Percentiles rank a stretch among this genome's conserved stretches.
Conservation (phyloP, 331 rosid species). For the Telfairia occidentalis region DNA sequence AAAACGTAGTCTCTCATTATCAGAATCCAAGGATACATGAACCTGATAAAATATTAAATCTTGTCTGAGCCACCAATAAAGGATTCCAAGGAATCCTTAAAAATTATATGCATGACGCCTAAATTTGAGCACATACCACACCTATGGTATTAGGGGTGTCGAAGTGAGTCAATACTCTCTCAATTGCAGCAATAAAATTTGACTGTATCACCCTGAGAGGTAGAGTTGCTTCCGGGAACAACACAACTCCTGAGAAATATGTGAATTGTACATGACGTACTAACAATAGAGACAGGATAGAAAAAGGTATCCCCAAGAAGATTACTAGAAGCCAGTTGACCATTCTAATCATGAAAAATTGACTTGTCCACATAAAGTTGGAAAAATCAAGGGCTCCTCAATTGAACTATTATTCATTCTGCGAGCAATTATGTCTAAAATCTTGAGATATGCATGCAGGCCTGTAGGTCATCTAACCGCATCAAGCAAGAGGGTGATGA, state of each 20-base stretch:
- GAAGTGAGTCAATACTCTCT: constrained; percentile 54
- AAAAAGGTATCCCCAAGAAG: not conserved
- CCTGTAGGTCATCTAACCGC: not conserved
- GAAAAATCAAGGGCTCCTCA: constrained; percentile 4
- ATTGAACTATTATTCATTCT: constrained; percentile 7
- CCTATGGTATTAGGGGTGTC: constrained; percentile 75
- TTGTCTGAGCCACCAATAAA: constrained; percentile 1
- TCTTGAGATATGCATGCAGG: not conserved
- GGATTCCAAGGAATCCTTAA: constrained; percentile 1
- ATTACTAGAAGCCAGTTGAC: not conserved
- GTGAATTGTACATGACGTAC: constrained; percentile 9
- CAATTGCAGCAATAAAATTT: constrained; percentile 48
- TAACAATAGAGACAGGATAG: not conserved
- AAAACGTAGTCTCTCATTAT: constrained; percentile 24
- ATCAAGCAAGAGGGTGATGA: not conserved
- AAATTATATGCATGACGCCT: constrained; percentile 20
- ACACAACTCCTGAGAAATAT: constrained; percentile 67
- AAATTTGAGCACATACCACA: constrained; percentile 53
- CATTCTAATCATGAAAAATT: not conserved
- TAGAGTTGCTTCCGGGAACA: constrained; percentile 69
- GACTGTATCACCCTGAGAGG: constrained; percentile 64
- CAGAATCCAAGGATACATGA: constrained; percentile 34
- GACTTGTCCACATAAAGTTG: not conserved
- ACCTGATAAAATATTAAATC: constrained; percentile 33
- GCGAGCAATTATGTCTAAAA: not conserved